Base-by-base conservation (phyloP, 1,139 yeast species). In the Blastobotrys buckinghamii region DNA sequence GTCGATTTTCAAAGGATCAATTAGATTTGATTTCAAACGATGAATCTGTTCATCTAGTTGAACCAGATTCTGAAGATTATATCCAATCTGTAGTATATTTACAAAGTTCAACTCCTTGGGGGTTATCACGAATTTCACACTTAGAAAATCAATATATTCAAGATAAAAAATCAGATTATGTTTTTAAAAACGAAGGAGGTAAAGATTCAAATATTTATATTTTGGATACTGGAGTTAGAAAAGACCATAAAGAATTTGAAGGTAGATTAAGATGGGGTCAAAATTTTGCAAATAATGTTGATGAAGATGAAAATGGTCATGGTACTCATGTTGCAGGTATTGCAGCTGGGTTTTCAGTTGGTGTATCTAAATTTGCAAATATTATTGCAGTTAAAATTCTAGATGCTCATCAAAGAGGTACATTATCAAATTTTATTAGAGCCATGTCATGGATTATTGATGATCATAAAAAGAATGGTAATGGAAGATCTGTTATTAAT, bases 401-500 rank as follows among this genome's bases (percentile, higher is more conserved):
- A 27, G 67, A 66, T 9, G 55, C 59, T 27, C 62, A 64, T 19
- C 72, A 64, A 39, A 51, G 59, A 16, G 68, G 67, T 0, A 55
- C 63, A 8, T 50, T 65, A 44, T 61, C 67, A 16, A 56, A 57
- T 45, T 64, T 65, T 47, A 49, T 65, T 26, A 59, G 59, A 47
- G 69, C 62, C 3, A 44, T 63, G 38, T 52, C 61, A 39, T 60
- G 67, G 63, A 57, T 68, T 39, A 69, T 71, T 45, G 84, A 83
- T 30, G 80, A 75, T 45, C 76, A 80, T 64, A 71, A 74, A 38
- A 74, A 75, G 65, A 75, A 78, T 65, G 84, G 87, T 13, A 83
- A 82, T 71, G 84, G 84, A 69, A 92, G 92, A 50, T 85, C 95
- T 20, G 81, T 92, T 42, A 94, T 92, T 49, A 87, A 87, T 73